Evolutionary conservation across 2,329 filamentous ascomycete species (phyloP).

Genomic region (Fusarium siculi): DNA sequence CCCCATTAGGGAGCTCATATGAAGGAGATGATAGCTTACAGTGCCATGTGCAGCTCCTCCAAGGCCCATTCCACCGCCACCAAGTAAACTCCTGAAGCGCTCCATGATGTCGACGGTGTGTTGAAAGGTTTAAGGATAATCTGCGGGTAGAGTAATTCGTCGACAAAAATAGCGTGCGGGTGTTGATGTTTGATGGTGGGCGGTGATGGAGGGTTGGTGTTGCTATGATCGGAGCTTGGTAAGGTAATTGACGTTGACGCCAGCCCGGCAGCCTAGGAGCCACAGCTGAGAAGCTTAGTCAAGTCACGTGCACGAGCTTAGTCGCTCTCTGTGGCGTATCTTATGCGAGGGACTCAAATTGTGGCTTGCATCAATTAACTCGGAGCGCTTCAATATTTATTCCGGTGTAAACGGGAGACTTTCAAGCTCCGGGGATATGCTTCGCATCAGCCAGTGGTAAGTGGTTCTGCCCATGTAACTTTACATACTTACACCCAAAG

Average conservation of each 20-base stretch:
- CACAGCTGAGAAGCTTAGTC: slow-evolving; percentile 45
- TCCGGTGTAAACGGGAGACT: slow-evolving; percentile 40
- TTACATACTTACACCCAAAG: slow-evolving; percentile 31
- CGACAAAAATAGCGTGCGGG: background rate
- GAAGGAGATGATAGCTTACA: slow-evolving; percentile 46
- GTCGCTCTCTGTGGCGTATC: slow-evolving; percentile 21
- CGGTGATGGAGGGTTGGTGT: slow-evolving; percentile 29
- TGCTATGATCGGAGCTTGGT: slow-evolving; percentile 40
- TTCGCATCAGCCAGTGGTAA: slow-evolving; percentile 26
- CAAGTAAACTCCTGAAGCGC: slow-evolving; percentile 88
- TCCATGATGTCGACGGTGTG: slow-evolving; percentile 72
- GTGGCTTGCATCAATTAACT: slow-evolving; percentile 19
- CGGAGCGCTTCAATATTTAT: slow-evolving; percentile 47
- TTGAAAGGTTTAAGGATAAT: slow-evolving; percentile 3
- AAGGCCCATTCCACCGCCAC: slow-evolving; percentile 76
- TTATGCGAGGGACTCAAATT: slow-evolving; percentile 1
- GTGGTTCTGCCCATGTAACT: slow-evolving; percentile 30
- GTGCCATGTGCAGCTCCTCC: slow-evolving; percentile 58
- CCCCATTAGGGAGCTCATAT: slow-evolving; percentile 16
- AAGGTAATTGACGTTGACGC: slow-evolving; percentile 47
- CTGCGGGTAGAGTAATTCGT: background rate
- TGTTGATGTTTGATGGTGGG: slow-evolving; percentile 23
- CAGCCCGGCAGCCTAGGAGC: slow-evolving; percentile 49
- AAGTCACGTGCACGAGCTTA: slow-evolving; percentile 38
- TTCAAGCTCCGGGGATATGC: slow-evolving; percentile 30